Evolutionary conservation across 192 early-diverging fungal genomes (phyloP).

Genomic region (Backusella psychrophila): DNA sequence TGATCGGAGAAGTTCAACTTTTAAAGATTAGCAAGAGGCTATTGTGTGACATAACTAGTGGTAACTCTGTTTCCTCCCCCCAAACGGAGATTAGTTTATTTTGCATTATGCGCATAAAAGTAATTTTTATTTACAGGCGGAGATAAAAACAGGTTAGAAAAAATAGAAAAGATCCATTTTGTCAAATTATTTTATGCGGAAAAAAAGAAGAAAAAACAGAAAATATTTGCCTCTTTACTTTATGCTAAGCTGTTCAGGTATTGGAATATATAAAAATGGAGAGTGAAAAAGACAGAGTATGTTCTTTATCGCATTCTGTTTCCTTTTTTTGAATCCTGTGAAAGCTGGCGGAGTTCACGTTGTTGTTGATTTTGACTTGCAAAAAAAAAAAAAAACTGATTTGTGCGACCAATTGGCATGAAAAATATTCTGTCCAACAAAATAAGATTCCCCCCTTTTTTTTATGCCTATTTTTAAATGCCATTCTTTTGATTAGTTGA

Average conservation of each 20-base stretch:
- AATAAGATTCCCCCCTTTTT: not conserved
- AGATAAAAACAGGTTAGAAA: not conserved
- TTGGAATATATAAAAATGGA: not conserved
- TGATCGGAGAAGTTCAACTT: not conserved
- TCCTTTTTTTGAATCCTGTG: not conserved
- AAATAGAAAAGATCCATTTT: not conserved
- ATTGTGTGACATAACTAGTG: not conserved
- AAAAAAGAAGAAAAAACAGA: not conserved
- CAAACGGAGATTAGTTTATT: constrained; percentile 5
- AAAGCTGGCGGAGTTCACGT: not conserved
- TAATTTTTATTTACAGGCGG: not conserved
- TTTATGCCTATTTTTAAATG: not conserved
- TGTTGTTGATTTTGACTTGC: not conserved
- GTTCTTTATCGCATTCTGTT: not conserved
- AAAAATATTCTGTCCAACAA: not conserved
- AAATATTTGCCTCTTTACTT: not conserved
- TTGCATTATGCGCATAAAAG: constrained; percentile 5
- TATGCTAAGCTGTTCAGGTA: not conserved
- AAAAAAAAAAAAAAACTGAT: not conserved
- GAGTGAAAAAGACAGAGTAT: not conserved
- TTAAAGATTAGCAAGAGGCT: not conserved
- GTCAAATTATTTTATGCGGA: not conserved
- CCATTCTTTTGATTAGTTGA: not conserved
- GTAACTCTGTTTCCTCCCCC: not conserved
- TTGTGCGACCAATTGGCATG: not conserved